Conservation (phyloP, 495 filamentous ascomycete genomes). For the Hyaloscypha variabilis region DNA sequence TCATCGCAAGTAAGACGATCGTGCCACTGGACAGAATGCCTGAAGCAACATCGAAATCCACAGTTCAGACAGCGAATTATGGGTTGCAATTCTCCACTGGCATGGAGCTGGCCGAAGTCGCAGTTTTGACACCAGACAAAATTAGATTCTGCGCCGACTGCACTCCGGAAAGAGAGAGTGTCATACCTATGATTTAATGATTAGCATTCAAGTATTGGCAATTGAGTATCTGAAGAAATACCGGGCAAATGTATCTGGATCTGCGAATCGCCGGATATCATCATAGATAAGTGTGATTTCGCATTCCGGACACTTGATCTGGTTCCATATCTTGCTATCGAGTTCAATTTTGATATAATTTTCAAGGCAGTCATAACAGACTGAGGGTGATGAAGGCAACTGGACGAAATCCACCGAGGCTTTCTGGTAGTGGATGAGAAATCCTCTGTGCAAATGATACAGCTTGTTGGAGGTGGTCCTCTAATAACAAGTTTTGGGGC, state of each 20-base stretch:
- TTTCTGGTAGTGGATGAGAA: background rate
- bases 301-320: constrained; percentile 22
- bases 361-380: constrained; percentile 8
- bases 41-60: constrained; percentile 15
- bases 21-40: constrained; percentile 16
- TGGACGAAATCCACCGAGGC: constrained; percentile 11
- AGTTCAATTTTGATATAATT: constrained; percentile 16
- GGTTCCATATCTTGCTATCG: constrained; percentile 20
- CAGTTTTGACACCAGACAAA: constrained; percentile 23
- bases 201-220: constrained; percentile 5
- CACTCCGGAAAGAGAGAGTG: constrained; percentile 14
- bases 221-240: background rate
- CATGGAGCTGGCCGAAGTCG: constrained; percentile 20
- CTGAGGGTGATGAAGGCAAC: constrained; percentile 17
- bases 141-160: constrained; percentile 11
- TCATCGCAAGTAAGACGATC: constrained; percentile 15
- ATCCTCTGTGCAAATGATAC: constrained; percentile 18
- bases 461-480: constrained; percentile 10
- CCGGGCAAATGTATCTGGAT: constrained; percentile 13
- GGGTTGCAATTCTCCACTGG: background rate
- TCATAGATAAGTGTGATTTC: constrained; percentile 16
- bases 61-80: constrained; percentile 18
- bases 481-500: background rate
- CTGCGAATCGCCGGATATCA: constrained; percentile 13
- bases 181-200: constrained; percentile 11